Percentiles rank a stretch among this genome's conserved stretches.
Evolutionary conservation across 257 asterid species (phyloP).

Genomic region (Lavandula angustifolia): DNA sequence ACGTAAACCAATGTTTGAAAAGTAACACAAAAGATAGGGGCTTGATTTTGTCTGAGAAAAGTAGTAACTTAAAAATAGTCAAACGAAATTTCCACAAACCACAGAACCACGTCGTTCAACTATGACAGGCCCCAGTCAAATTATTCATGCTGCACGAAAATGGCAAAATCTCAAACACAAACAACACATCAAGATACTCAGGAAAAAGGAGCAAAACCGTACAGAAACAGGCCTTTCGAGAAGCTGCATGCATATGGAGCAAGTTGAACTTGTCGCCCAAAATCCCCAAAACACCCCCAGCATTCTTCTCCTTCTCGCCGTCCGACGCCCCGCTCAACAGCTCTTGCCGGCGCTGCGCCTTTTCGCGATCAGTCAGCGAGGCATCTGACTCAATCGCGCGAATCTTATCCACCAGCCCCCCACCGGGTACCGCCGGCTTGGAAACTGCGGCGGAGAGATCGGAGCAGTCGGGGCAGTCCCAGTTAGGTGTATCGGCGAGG

Average conservation of each 20-base stretch:
- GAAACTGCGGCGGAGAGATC: constrained; percentile 30
- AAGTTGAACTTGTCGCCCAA: constrained; percentile 68
- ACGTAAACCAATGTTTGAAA: not conserved
- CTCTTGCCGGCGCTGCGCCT: constrained; percentile 81
- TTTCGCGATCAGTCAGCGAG: constrained; percentile 61
- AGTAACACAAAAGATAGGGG: not conserved
- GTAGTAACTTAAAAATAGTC: too few species aligned
- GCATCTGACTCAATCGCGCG: constrained; percentile 68
- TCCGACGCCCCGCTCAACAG: constrained; percentile 52
- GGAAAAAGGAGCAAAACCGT: constrained; percentile 24
- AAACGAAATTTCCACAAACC: not conserved
- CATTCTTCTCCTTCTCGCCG: constrained; percentile 20
- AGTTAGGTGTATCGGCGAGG: constrained; percentile 54
- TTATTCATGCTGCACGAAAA: constrained; percentile 16
- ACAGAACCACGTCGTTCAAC: constrained; percentile 15
- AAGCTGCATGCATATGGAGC: constrained; percentile 94
- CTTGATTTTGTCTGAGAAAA: not conserved
- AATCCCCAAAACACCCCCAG: constrained; percentile 51
- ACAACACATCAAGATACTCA: constrained; percentile 12
- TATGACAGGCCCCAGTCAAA: constrained; percentile 24
- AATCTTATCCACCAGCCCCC: constrained; percentile 59
- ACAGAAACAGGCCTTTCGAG: constrained; percentile 89
- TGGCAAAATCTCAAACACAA: constrained; percentile 18
- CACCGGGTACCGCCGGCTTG: constrained; percentile 34
- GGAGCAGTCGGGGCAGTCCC: constrained; percentile 87